phyloP scores from a whole-genome alignment of 2,329 filamentous ascomycete species.

The Colletotrichum sp. region DNA sequence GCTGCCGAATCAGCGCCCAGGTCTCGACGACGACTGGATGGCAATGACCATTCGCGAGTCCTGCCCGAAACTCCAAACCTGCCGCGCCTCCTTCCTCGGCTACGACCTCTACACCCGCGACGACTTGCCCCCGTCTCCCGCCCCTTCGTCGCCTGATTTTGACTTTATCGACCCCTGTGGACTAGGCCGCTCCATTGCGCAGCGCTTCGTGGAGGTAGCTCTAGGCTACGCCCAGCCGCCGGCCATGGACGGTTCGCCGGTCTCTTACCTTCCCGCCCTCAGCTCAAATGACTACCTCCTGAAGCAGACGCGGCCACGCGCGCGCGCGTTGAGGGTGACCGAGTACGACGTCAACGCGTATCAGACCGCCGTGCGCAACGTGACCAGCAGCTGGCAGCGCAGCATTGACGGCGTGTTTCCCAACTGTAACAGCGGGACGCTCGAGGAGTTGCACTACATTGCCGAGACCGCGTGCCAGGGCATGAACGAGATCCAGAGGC shows the following conservation, averaged over 20 bases:
- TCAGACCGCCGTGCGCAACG: constrained; percentile 40
- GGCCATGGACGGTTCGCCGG: constrained; percentile 27
- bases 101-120: constrained; percentile 46
- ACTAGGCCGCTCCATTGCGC: constrained; percentile 43
- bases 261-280: constrained; percentile 22
- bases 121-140: constrained; percentile 28
- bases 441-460: constrained; percentile 49
- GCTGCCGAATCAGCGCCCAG: constrained; percentile 45
- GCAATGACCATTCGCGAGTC: constrained; percentile 44
- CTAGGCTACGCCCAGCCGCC: constrained; percentile 44
- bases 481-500: constrained; percentile 46
- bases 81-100: constrained; percentile 48
- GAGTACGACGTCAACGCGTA: constrained; percentile 43
- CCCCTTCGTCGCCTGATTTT: constrained; percentile 29
- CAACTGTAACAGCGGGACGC: constrained; percentile 47
- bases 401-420: constrained; percentile 49
- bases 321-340: constrained; percentile 25
- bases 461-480: constrained; percentile 48
- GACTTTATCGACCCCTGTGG: constrained; percentile 48
- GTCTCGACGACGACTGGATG: constrained; percentile 43
- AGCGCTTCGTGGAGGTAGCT: constrained; percentile 52
- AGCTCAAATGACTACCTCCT: constrained; percentile 25
- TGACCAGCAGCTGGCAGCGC: constrained; percentile 46
- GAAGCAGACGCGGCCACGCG: constrained; percentile 27
- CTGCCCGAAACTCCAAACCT: constrained; percentile 40